Base-by-base conservation (phyloP, 441 rosid genomes). In the Raphanus hybrid region DNA sequence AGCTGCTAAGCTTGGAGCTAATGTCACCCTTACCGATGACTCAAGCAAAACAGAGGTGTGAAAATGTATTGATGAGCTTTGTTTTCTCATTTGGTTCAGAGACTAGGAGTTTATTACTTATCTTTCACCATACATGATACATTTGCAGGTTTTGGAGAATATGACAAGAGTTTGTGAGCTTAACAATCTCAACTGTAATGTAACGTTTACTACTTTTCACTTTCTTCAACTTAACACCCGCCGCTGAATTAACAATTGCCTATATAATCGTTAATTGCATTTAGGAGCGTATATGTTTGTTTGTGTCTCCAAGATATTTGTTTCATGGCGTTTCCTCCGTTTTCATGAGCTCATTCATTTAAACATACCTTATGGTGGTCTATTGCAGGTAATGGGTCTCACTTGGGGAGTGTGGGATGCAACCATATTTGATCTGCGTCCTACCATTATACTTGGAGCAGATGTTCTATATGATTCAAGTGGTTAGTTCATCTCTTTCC, bases 391-490 rank as follows among this genome's bases (percentile, higher is more conserved):
- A 26, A 11, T 83, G 48, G 94, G 93, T 66, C 82, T 94, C 58
- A 88, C 93, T n/a, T 92, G 98, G 97, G 97, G 98, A 77, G 81
- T 87, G 73, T 91, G 93, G 97, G 91, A 89, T 84, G 87, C 79
- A 50, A 69, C 89, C 5, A 64, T 91, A 37, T 89, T 94, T 59
- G 78, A 80, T 66, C 79, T 92, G 64, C 73, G 76, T 68, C 93
- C 93, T 2, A 86, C 83, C n/a, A 34, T 94, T 69, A 87, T 92
- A 77, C 90, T 92, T 10, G 96, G 96, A 34, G 97, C 98, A 62
- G 97, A 94, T 83, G 93, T 91, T 3, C 80, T 94, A 8, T 92
- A 94, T 70, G 94, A 94, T 65, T 77, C 94, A 6, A 85, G 78
- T 66, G 97, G 97, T 90, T 83, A 82, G 74, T 15, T 58, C 62